A percentile compares a stretch with the other conserved stretches of the same genome.
phyloP scores from a whole-genome alignment of 179 eudicot genomes.

The Amaranthus tricolor region DNA sequence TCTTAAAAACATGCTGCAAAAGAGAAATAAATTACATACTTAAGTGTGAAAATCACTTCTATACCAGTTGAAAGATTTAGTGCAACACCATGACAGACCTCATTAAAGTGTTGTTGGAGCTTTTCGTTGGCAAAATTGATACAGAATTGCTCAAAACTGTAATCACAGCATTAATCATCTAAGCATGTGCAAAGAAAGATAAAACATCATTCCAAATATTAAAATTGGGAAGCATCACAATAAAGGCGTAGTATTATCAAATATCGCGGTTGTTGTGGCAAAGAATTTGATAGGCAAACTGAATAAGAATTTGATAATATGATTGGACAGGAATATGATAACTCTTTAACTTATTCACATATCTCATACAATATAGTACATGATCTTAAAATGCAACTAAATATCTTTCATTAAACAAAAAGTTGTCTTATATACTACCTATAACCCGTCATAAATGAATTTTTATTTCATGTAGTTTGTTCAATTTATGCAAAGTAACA shows the following conservation, averaged over 20 bases:
- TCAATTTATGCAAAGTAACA: too few species aligned
- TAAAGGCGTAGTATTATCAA: not conserved
- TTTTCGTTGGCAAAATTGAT: conserved; percentile 97
- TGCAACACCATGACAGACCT: conserved; percentile 44
- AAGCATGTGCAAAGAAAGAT: not conserved
- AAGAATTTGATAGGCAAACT: too few species aligned
- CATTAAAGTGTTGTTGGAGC: conserved; percentile 97
- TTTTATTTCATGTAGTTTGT: too few species aligned
- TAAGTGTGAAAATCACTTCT: not conserved
- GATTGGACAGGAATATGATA: too few species aligned
- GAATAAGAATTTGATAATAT: too few species aligned
- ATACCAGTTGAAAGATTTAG: conserved; percentile 2
- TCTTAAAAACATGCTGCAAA: conserved; percentile 92
- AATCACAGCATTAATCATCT: conserved; percentile 7
- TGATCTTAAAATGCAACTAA: too few species aligned
- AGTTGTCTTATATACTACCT: too few species aligned
- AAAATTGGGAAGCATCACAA: not conserved
- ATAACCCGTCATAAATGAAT: too few species aligned
- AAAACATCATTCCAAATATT: not conserved
- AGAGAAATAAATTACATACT: conserved; percentile 14
- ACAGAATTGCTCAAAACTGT: conserved; percentile 97
- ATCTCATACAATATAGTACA: too few species aligned
- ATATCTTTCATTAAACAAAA: too few species aligned
- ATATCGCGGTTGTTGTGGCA: too few species aligned
- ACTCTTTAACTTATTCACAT: too few species aligned